phyloP scores from a whole-genome alignment of 1,284 basidiomycete species.

The Sanghuangporus weigelae region DNA sequence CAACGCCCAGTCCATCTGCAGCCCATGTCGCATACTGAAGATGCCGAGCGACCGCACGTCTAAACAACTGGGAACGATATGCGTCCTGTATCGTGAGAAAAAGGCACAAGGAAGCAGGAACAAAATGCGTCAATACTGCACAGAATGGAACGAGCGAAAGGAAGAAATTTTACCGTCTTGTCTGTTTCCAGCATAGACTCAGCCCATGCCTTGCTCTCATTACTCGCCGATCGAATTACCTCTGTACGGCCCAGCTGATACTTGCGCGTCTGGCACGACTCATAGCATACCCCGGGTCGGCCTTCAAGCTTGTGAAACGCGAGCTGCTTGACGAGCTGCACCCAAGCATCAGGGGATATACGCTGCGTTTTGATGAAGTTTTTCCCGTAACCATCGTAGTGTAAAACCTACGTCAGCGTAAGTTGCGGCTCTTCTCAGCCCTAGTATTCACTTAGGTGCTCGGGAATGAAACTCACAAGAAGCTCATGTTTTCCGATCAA shows the following conservation, averaged over 20 bases:
- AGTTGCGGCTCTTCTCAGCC: neutral
- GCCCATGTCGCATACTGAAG: constrained; percentile 87
- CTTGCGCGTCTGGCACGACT: constrained; percentile 92
- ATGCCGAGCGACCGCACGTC: constrained; percentile 77
- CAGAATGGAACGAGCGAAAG: constrained; percentile 18
- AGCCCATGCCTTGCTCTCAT: constrained; percentile 82
- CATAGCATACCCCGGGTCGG: constrained; percentile 84
- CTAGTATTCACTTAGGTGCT: neutral
- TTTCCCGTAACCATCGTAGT: constrained; percentile 93
- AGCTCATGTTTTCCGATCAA: constrained; percentile 82
- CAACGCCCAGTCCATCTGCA: constrained; percentile 92
- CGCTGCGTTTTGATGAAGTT: constrained; percentile 84
- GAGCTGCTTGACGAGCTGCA: constrained; percentile 92
- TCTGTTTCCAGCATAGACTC: constrained; percentile 79
- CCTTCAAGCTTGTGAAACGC: constrained; percentile 87
- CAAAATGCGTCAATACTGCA: constrained; percentile 14
- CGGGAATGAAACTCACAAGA: constrained; percentile 43
- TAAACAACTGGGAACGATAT: constrained; percentile 68
- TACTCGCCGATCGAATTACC: constrained; percentile 84
- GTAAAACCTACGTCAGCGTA: constrained; percentile 50
- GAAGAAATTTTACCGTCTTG: constrained; percentile 39
- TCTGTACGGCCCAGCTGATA: constrained; percentile 92
- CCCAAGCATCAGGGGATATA: constrained; percentile 92
- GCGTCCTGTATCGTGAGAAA: constrained; percentile 40
- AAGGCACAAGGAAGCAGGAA: neutral